Conservation (phyloP, 2,329 filamentous ascomycete species). For the Orbilia brochopaga region DNA sequence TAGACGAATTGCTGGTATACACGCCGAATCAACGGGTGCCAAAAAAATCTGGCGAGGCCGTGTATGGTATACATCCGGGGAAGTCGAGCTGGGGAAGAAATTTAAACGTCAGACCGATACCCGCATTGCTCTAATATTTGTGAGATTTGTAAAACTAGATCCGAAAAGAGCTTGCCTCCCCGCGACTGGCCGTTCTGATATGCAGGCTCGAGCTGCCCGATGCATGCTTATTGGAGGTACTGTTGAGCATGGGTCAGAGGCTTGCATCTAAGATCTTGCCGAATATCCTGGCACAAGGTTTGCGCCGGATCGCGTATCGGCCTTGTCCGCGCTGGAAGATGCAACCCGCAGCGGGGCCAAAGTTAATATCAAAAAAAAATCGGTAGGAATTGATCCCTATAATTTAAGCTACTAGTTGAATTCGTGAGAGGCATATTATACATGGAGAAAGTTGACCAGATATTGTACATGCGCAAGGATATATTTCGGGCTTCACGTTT, state of each 20-base stretch:
- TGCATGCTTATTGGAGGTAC: conserved; percentile 16
- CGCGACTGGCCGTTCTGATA: conserved; percentile 36
- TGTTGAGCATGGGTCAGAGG: conserved; percentile 24
- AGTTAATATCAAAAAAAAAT: too few species aligned
- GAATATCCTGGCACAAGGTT: conserved; percentile 28
- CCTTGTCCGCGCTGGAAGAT: conserved; percentile 14
- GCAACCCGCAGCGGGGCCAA: neutral
- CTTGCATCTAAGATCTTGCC: conserved; percentile 46
- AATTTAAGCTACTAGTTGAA: too few species aligned
- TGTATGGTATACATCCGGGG: neutral
- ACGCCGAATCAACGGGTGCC: conserved; percentile 28
- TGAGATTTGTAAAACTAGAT: conserved; percentile 14
- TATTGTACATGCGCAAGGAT: too few species aligned
- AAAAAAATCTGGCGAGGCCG: neutral
- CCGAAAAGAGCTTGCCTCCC: conserved; percentile 28
- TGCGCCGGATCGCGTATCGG: conserved; percentile 21
- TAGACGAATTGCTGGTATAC: neutral
- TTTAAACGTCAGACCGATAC: too few species aligned
- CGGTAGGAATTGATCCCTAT: too few species aligned
- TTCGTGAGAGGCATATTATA: too few species aligned
- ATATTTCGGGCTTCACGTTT: conserved; percentile 3
- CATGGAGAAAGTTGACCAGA: too few species aligned
- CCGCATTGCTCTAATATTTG: too few species aligned
- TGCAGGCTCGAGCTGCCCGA: conserved; percentile 46
- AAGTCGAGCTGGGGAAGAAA: too few species aligned